Conservation (phyloP, 2,329 filamentous ascomycete genomes). For the Rhinocladiella similis region DNA sequence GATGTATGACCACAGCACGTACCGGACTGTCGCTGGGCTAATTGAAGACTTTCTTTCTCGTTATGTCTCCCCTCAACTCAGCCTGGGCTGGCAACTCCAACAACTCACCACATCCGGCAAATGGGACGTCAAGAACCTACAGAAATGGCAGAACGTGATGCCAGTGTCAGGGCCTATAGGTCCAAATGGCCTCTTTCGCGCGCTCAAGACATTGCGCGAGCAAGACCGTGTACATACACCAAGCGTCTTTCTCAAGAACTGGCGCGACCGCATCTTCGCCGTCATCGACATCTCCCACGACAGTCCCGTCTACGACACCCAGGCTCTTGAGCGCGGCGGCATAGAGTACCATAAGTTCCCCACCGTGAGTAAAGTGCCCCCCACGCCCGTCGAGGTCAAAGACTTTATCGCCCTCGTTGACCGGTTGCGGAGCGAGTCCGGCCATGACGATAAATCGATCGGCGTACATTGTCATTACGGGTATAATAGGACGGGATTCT, state of each 20-base stretch:
- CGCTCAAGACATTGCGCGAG: conserved; percentile 90
- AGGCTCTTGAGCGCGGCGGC: conserved; percentile 64
- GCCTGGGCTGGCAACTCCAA: conserved; percentile 86
- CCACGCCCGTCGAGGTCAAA: conserved; percentile 61
- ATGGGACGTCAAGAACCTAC: conserved; percentile 96
- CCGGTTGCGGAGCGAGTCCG: conserved; percentile 52
- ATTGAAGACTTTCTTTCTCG: conserved; percentile 78
- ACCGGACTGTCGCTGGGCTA: conserved; percentile 74
- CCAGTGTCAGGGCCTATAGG: conserved; percentile 79
- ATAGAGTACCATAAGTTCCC: conserved; percentile 83
- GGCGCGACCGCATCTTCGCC: conserved; percentile 67
- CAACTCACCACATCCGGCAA: conserved; percentile 87
- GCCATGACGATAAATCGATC: conserved; percentile 55
- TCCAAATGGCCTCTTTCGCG: conserved; percentile 67
- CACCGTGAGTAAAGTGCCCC: conserved; percentile 88
- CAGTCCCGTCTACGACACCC: conserved; percentile 82
- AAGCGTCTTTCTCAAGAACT: conserved; percentile 66
- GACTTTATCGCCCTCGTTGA: conserved; percentile 62
- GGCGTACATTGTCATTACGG: conserved; percentile 95
- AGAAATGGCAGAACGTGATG: conserved; percentile 80
- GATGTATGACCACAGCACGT: conserved; percentile 74
- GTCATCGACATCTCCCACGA: conserved; percentile 92
- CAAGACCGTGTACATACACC: conserved; percentile 83
- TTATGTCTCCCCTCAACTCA: conserved; percentile 74
- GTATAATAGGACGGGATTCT: conserved; percentile 91